These are phyloP conservation scores for Leccinum arenicola DNA, from an alignment of 768 basidiomycete species.

Conservation along the genomic window DNA sequence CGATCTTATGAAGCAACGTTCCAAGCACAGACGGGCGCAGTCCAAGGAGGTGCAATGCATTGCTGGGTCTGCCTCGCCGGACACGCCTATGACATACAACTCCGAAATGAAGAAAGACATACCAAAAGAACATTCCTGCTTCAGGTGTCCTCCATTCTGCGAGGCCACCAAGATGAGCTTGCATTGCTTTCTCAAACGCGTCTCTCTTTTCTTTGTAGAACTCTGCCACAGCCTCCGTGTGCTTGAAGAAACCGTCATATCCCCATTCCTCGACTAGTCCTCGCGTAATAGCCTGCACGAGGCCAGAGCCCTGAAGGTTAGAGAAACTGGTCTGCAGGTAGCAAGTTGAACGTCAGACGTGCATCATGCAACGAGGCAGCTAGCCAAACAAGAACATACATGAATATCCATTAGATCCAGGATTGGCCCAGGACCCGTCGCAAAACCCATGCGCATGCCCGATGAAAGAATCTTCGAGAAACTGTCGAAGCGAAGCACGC, in stretches of 20 bases:
- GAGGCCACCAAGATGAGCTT: constrained; percentile 71
- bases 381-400: constrained; percentile 39
- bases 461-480: constrained; percentile 80
- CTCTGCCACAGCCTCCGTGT: constrained; percentile 63
- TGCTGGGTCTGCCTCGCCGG: constrained; percentile 1
- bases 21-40: constrained; percentile 6
- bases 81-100: constrained; percentile 5
- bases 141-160: constrained; percentile 72
- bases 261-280: constrained; percentile 71
- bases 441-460: constrained; percentile 80
- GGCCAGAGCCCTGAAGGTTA: constrained; percentile 63
- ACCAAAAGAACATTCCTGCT: constrained; percentile 92
- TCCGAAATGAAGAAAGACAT: constrained; percentile 22
- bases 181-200: constrained; percentile 73
- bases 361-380: constrained; percentile 12
- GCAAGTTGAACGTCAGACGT: constrained; percentile 9
- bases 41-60: neutral
- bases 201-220: constrained; percentile 77
- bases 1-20: constrained; percentile 9
- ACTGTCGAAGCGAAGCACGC: constrained; percentile 86
- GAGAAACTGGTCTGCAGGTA: constrained; percentile 55
- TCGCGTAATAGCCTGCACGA: constrained; percentile 61
- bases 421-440: constrained; percentile 68
- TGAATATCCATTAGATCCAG: constrained; percentile 68
- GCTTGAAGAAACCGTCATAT: constrained; percentile 66